phyloP scores from a whole-genome alignment of 495 filamentous ascomycete genomes.

The Acidomyces sp. region DNA sequence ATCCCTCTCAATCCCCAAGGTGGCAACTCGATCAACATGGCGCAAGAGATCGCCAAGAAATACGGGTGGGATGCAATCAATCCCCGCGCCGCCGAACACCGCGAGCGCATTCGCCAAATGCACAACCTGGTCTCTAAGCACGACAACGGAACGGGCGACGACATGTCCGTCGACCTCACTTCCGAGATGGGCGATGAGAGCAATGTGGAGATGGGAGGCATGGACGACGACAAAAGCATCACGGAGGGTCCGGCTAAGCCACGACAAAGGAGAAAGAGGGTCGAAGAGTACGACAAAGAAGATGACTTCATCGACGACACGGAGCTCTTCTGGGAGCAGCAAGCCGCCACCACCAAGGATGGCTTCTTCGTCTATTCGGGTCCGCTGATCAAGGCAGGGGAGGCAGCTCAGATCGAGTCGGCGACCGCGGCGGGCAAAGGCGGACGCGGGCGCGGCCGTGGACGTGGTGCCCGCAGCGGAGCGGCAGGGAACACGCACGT shows the following conservation, averaged over 20 bases:
- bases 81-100: conserved; percentile 75
- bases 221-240: conserved; percentile 30
- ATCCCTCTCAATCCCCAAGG: conserved; percentile 65
- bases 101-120: conserved; percentile 65
- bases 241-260: conserved; percentile 43
- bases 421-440: conserved; percentile 34
- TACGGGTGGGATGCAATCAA: conserved; percentile 93
- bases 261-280: conserved; percentile 66
- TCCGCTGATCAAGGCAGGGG: conserved; percentile 55
- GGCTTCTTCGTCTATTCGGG: conserved; percentile 35
- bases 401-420: conserved; percentile 47
- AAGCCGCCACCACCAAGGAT: conserved; percentile 83
- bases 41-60: conserved; percentile 77
- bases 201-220: conserved; percentile 63
- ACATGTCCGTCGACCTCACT: conserved; percentile 35
- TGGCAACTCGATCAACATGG: conserved; percentile 90
- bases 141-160: conserved; percentile 49
- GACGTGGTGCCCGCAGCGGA: conserved; percentile 23
- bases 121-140: conserved; percentile 71
- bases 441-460: conserved; percentile 55
- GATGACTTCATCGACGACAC: conserved; percentile 97
- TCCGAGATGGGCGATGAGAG: conserved; percentile 36
- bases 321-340: conserved; percentile 89
- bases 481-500: conserved; percentile 11
- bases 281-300: conserved; percentile 90